Evolutionary conservation across 805 yeast genomes (phyloP), one percentile per base, ranked within the genome.

Genomic region (Candida argentea): DNA sequence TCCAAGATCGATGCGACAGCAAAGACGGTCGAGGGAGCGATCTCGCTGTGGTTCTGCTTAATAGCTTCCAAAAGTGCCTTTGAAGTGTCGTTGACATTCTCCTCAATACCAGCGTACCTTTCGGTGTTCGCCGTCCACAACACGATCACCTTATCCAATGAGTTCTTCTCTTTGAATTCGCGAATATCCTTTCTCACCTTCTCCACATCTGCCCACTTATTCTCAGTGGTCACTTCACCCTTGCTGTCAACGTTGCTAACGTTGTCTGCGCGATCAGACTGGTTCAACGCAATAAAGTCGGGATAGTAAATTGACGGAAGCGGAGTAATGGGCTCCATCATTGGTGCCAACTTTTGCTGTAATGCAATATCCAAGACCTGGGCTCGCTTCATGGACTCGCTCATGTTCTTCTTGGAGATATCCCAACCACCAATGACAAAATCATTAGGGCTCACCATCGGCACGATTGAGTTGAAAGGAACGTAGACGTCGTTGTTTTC

Each of bases 51-150:
- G 44, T 82, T 84, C 20, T 52, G 52, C 59, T 84, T 85, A 55
- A 87, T 75, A 12, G 95, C 52, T 28, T 65, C 57, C 40, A 87
- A 41, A 49, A 87, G 62, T 57, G 82, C 81, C 22, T 81, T 94
- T 29, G 85, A 76, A 16, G 89, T 82, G 55, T 87, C 96, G 50
- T 87, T 86, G 39, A 89, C 84, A 34, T 93, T 91, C 4, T 66
- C 62, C 24, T 76, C 57, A 24, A 89, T 49, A 22, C 81, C 87
- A 24, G 93, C 73, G 53, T 80, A 86, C 52, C 96, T 76, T 64
- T 87, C 97, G 31, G 97, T 87, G 63, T 87, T 89, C 32, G 97
- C 97, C 25, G 95, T 86, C 97, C 97, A 87, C 48, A 87, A 67
- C 26, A 89, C 82, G 49, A 87, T 74, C 31, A 89, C 93, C 52